A percentile compares a stretch with the other conserved stretches of the same genome.
Conservation (phyloP, 208 protist genomes). For the Trypanosoma cruzi region DNA sequence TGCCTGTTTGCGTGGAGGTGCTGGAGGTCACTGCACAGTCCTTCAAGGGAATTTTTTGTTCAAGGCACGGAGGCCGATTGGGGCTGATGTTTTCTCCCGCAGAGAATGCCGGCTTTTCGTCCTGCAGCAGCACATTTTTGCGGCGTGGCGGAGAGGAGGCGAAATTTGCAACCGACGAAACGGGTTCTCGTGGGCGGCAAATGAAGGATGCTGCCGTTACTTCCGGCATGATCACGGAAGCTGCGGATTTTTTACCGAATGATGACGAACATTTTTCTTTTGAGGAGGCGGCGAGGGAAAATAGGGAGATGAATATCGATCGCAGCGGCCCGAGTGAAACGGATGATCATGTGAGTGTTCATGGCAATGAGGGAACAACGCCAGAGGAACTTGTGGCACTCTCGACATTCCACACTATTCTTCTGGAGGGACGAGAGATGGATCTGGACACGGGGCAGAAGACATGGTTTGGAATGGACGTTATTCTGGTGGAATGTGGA, state of each 20-base stretch:
- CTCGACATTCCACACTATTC: slow-evolving; percentile 17
- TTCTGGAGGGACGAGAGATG: background rate
- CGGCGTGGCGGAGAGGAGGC: background rate
- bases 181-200: background rate
- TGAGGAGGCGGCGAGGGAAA: background rate
- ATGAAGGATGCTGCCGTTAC: background rate
- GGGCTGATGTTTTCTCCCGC: slow-evolving; percentile 18
- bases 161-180: background rate
- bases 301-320: too few species aligned
- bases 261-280: background rate
- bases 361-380: background rate
- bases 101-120: background rate
- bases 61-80: background rate
- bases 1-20: slow-evolving; percentile 26
- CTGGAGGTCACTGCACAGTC: background rate
- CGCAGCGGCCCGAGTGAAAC: background rate
- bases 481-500: slow-evolving; percentile 14
- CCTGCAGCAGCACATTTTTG: slow-evolving; percentile 16
- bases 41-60: background rate
- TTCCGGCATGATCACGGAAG: too few species aligned
- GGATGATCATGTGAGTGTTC: background rate
- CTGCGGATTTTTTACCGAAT: too few species aligned
- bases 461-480: slow-evolving; percentile 7
- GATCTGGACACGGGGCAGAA: background rate
- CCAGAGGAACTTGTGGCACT: background rate